Evolutionary conservation across 2,329 filamentous ascomycete genomes (phyloP), one percentile per base, ranked within the genome.

Genomic region (Penicillium hesseltinei): DNA sequence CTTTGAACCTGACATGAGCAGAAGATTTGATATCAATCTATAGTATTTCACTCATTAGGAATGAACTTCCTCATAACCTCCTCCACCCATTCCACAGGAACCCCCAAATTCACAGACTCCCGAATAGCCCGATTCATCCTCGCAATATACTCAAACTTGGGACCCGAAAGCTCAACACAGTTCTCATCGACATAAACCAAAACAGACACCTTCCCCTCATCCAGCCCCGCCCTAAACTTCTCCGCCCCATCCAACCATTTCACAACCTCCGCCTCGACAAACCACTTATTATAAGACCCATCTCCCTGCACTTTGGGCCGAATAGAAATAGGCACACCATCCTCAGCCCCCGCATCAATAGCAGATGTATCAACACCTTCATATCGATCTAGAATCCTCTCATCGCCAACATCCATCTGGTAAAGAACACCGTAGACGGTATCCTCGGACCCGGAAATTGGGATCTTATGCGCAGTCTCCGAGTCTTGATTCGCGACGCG

Each of bases 121-220:
- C 65, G 56, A 62, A 78, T 75, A n/a, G 68, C 76, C 33, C 76
- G 67, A 58, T 78, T 77, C 75, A 78, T 77, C 51, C 76, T 60
- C 3, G 65, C 69, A 38, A 78, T 70, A 62, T 78, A 78, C 63
- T 77, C 75, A 8, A 63, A 58, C 38, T 69, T 74, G 2, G 76
- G 74, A 33, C 59, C 52, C 0, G 68, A 71, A 17, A 71, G 55
- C 17, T 49, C 42, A 13, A 76, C 71, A 33, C 73, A 67, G 52
- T 70, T 51, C 61, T 78, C 76, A 67, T 78, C 75, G 10, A 78
- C 71, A 68, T 78, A 78, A 19, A 78, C 73, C 56, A 77, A 61
- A 10, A 69, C 72, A 10, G 59, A 66, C 54, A 72, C 59, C 33
- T 61, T 51, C 21, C 33, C 43, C 8, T 59, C 58, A 29, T 29